Conservation (phyloP, 768 basidiomycete genomes). For the Collybia sordida region DNA sequence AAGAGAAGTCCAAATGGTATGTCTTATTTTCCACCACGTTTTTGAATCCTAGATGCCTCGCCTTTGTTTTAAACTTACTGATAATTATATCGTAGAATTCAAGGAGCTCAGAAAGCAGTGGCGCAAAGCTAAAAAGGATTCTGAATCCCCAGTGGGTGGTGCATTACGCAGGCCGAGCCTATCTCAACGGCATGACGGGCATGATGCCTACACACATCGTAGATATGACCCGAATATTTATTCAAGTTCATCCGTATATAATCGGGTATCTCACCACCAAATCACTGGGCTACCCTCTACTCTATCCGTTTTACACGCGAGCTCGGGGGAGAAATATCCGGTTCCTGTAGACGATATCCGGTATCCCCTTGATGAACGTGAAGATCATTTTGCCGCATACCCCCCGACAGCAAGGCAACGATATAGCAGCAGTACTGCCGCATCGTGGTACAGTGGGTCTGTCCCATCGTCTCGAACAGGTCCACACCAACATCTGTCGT, state of each 20-base stretch:
- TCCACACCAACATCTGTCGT: slow-evolving; percentile 21
- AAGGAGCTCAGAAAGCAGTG: slow-evolving; percentile 96
- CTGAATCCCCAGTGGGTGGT: slow-evolving; percentile 27
- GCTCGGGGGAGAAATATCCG: slow-evolving; percentile 26
- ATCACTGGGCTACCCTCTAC: slow-evolving; percentile 26
- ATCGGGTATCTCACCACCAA: slow-evolving; percentile 25
- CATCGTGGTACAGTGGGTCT: slow-evolving; percentile 35
- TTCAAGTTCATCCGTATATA: slow-evolving; percentile 14
- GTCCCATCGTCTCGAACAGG: slow-evolving; percentile 19
- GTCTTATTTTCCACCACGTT: slow-evolving; percentile 21
- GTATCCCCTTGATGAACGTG: slow-evolving; percentile 29
- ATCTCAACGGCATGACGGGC: slow-evolving; percentile 27
- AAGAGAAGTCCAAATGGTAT: slow-evolving; percentile 90
- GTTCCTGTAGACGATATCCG: slow-evolving; percentile 30
- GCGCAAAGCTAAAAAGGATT: slow-evolving; percentile 91
- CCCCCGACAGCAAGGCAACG: slow-evolving; percentile 30
- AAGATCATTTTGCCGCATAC: slow-evolving; percentile 24
- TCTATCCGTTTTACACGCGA: slow-evolving; percentile 22
- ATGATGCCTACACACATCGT: slow-evolving; percentile 26
- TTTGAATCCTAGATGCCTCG: slow-evolving; percentile 7
- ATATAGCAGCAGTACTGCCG: slow-evolving; percentile 16
- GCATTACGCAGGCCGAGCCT: slow-evolving; percentile 31
- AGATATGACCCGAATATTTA: slow-evolving; percentile 27
- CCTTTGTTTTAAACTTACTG: slow-evolving; percentile 16
- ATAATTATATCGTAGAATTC: slow-evolving; percentile 66